These are phyloP conservation scores for Rhytidiadelphus loreus DNA, from an alignment of 225 moss, liverwort and hornwort species.

Conservation along the genomic window DNA sequence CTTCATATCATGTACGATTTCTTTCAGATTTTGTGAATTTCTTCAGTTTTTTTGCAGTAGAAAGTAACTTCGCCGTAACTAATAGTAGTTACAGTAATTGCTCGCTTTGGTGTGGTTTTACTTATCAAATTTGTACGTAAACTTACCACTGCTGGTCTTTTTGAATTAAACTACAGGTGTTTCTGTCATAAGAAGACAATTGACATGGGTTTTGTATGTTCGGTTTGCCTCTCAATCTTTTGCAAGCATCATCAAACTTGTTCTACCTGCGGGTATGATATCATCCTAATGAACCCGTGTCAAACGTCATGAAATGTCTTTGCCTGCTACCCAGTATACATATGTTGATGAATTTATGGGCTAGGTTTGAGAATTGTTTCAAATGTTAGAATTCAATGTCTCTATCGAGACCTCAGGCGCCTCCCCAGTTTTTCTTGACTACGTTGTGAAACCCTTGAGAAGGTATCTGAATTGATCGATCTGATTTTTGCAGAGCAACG, in stretches of 20 bases:
- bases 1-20: neutral
- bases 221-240: slow-evolving; percentile 95
- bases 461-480: neutral
- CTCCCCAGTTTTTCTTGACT: neutral
- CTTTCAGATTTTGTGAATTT: neutral
- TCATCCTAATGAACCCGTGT: neutral
- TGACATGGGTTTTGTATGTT: slow-evolving; percentile 97
- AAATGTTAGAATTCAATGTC: neutral
- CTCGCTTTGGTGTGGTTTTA: neutral
- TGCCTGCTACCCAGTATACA: neutral
- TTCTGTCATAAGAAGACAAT: slow-evolving; percentile 98
- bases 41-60: neutral
- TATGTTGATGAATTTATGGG: neutral
- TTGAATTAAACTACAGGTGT: slow-evolving; percentile 41
- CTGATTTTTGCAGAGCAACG: slow-evolving; percentile 33
- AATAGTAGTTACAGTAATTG: neutral
- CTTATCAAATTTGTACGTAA: neutral
- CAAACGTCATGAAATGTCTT: neutral
- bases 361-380: neutral
- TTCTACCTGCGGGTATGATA: slow-evolving; percentile 84
- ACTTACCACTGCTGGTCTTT: neutral
- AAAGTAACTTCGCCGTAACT: neutral
- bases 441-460: neutral
- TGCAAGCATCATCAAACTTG: slow-evolving; percentile 89
- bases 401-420: neutral